phyloP scores from a whole-genome alignment of 805 yeast species.

The Wickerhamiella lipophila region DNA sequence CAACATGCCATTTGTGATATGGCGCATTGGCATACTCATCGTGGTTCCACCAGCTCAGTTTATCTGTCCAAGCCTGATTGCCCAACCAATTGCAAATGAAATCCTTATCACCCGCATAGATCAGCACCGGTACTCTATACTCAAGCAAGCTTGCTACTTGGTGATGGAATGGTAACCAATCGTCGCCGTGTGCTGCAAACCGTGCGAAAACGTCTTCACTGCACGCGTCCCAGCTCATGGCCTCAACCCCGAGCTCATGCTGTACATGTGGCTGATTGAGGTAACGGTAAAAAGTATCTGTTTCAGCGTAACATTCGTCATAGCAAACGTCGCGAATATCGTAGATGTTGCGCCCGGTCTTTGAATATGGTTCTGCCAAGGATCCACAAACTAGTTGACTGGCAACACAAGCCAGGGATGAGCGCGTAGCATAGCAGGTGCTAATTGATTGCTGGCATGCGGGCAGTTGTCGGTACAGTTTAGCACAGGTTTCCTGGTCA shows the following conservation, averaged over 20 bases:
- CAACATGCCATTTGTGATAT: slow-evolving; percentile 30
- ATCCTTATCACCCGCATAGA: slow-evolving; percentile 94
- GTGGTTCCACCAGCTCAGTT: slow-evolving; percentile 51
- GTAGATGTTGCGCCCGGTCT: slow-evolving; percentile 81
- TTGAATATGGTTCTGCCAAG: slow-evolving; percentile 67
- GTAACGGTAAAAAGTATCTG: slow-evolving; percentile 58
- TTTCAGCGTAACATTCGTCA: slow-evolving; percentile 61
- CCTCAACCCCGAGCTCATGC: slow-evolving; percentile 64
- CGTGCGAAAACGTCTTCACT: slow-evolving; percentile 64
- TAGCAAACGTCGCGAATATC: slow-evolving; percentile 78
- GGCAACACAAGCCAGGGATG: slow-evolving; percentile 80
- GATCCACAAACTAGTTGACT: slow-evolving; percentile 78
- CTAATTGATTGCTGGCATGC: slow-evolving; percentile 68
- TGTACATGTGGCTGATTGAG: slow-evolving; percentile 66
- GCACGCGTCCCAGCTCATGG: slow-evolving; percentile 46
- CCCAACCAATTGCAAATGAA: slow-evolving; percentile 96
- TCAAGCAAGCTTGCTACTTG: slow-evolving; percentile 63
- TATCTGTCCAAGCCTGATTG: slow-evolving; percentile 71
- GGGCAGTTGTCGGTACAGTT: slow-evolving; percentile 53
- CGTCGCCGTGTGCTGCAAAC: slow-evolving; percentile 79
- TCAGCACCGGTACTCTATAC: slow-evolving; percentile 60
- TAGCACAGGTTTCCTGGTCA: slow-evolving; percentile 64
- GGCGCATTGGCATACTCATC: slow-evolving; percentile 39
- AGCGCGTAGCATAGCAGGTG: slow-evolving; percentile 62
- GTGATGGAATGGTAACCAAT: slow-evolving; percentile 76